Evolutionary conservation across 176 grass and related monocot genomes (phyloP), one percentile per base, ranked within the genome.

Genomic region (Bolboschoenus planiculmis): DNA sequence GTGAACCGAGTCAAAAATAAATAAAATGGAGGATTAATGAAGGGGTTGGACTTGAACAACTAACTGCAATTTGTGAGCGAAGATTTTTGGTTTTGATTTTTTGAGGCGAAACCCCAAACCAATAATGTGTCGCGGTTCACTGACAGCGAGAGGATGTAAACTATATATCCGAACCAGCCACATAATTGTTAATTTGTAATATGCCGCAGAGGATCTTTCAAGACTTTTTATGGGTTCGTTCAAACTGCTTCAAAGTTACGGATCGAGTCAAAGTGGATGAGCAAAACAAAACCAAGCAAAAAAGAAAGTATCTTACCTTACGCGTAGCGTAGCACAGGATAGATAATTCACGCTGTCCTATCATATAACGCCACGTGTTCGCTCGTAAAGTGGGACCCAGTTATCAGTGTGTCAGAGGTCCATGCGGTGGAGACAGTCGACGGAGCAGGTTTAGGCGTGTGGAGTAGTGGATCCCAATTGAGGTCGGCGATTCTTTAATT

Each of bases 161-260:
- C n/a, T n/a, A n/a, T n/a, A n/a, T n/a, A n/a, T n/a, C n/a, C n/a
- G n/a, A n/a, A n/a, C 58, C 58, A 18, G 31, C 30, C 11, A 34
- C 30, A 16, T 33, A 29, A 34, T 1, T 16, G 34, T 42, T 71
- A 0, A 23, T 14, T 43, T 43, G 3, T 30, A 3, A 23, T 18
- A 1, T 76, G 24, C 15, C 72, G 9, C 72, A 76, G 3, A 76
- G n/a, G 11, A 76, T 76, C 72, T 10, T 8, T 30, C 0, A 1
- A 29, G n/a, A 26, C 37, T 26, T 47, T 11, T 74, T 6, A 74
- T 74, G 79, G 79, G 21, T 82, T 82, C 36, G 79, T 82, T 82
- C 39, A 63, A 82, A 82, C 79, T 82, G 56, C 57, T 82, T 46
- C 79, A 65, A 48, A 76, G 33, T 76, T 76, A 74, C 72, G 44